These are phyloP conservation scores for Ilex aquifolium DNA, from an alignment of 257 asterid species.

Conservation along the genomic window DNA sequence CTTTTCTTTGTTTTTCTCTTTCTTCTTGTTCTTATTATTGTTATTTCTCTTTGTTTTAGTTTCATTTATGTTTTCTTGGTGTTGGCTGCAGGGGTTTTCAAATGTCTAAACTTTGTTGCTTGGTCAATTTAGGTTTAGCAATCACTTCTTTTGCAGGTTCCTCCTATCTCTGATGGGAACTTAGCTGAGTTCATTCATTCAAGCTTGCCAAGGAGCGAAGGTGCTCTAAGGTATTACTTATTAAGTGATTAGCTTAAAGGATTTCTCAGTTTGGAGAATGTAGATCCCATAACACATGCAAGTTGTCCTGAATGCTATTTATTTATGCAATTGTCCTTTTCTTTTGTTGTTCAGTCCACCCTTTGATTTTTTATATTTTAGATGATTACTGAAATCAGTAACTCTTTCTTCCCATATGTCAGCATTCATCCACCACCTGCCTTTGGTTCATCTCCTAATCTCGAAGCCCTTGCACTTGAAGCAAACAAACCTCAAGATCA, in stretches of 20 bases:
- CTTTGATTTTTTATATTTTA: slow-evolving; percentile 10
- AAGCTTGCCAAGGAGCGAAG: slow-evolving; percentile 42
- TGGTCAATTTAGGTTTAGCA: not conserved
- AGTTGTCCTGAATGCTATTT: not conserved
- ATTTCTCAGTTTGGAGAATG: not conserved
- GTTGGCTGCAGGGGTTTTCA: not conserved
- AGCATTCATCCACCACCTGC: slow-evolving; percentile 99
- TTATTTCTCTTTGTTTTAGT: too few species aligned
- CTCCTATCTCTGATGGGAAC: slow-evolving; percentile 51
- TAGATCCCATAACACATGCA: not conserved
- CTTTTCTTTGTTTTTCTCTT: not conserved
- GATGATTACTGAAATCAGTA: slow-evolving; percentile 18
- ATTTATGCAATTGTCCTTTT: not conserved
- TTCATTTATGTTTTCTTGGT: not conserved
- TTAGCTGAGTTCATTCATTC: slow-evolving; percentile 49
- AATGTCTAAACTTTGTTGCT: not conserved
- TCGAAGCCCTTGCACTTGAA: slow-evolving; percentile 89
- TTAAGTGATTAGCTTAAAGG: not conserved
- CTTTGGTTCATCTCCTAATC: slow-evolving; percentile 98
- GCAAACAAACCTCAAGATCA: slow-evolving; percentile 52
- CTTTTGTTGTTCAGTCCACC: slow-evolving; percentile 4
- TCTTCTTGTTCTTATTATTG: too few species aligned
- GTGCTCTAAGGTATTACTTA: slow-evolving; percentile 24
- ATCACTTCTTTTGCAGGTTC: slow-evolving; percentile 42
- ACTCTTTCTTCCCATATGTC: slow-evolving; percentile 18